Base-by-base conservation (phyloP, 1,139 yeast genomes). In the Debaryomyces udenii region DNA sequence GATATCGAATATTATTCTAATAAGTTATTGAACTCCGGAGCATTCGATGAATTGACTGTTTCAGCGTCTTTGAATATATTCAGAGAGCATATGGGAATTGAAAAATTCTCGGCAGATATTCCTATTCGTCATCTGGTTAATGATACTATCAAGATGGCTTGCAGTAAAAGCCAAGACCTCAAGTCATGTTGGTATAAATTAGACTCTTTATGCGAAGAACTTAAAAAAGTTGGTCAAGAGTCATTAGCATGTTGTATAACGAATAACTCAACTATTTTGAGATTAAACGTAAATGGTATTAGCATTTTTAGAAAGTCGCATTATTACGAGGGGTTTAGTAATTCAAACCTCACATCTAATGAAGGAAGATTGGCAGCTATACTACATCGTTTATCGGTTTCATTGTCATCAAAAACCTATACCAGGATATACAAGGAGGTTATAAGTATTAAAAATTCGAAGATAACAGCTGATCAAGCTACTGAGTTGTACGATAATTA, bases 151-250 rank as follows among this genome's bases (percentile, higher is more conserved):
- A 46, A 45, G 13, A 37, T 41, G n/a, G 36, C 49, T 18, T 34
- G 49, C 1, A 43, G 34, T 41, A 32, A 32, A 33, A 33, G 39
- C 27, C 46, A 37, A 42, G 55, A 35, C 46, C 37, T 36, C 9
- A 49, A 42, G 32, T 35, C 43, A 6, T 44, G 56, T 16, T 84
- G 91, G 89, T 64, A 71, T 37, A 76, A 80, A 47, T 74, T 86
- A 41, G 79, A 78, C 43, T 70, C 83, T 3, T 63, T 85, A 27
- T 83, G 91, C 56, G 81, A 77, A 43, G 95, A 88, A 52, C 71
- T 86, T 42, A 76, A 74, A 45, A 81, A 76, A 40, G 72, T 74
- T 38, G 70, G 80, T 29, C 74, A 74, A 44, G 93, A 86, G 53
- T 73, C 83, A 3, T 48, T 65, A 28, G 39, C 57, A 1, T 41